Evolutionary conservation across 495 filamentous ascomycete species (phyloP), one percentile per base, ranked within the genome.

Genomic region (Hyaloscypha hepaticicola): DNA sequence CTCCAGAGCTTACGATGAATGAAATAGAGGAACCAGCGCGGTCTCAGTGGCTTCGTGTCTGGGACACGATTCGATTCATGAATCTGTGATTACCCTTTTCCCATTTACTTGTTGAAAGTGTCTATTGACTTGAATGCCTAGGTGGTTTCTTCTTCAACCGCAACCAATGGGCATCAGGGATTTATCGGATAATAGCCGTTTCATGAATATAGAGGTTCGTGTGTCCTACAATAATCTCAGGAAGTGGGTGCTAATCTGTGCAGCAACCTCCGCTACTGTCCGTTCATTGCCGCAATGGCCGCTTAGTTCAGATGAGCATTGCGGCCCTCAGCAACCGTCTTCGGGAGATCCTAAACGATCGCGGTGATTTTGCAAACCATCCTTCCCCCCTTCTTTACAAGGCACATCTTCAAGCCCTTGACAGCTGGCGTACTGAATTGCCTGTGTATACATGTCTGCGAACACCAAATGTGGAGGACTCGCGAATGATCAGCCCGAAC

Each of bases 131-230:
- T 45, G 31, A 45, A 19, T 45, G 16, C 21, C 16, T 27, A 53
- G 50, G 22, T 53, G 50, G 50, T 25, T 53, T 16, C 50, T 53
- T 53, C 25, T 53, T 25, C 50, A 27, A 53, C 50, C 22, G 25
- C 50, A 24, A 27, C 5, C 21, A 7, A 25, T 53, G 25, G 21
- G 22, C 7, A n/a, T n/a, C n/a, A 25, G 50, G 19, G 11, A 7
- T 3, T 25, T 53, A 19, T 26, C 50, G 11, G 50, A 53, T 21
- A 8, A 19, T 8, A 27, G 22, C 25, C 25, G 25, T 25, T 53
- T 53, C 22, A 19, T 53, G 50, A 27, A 53, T 19, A 53, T 53
- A 24, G 50, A 53, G 21, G 50, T 53, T 11, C 0, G 50, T 27
- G n/a, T 7, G 16, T 21, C 21, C 50, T 25, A 1, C 5, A 8